Evolutionary conservation across 352 stramenopile species (phyloP).

Genomic region (Paralagenidium karlingii): DNA sequence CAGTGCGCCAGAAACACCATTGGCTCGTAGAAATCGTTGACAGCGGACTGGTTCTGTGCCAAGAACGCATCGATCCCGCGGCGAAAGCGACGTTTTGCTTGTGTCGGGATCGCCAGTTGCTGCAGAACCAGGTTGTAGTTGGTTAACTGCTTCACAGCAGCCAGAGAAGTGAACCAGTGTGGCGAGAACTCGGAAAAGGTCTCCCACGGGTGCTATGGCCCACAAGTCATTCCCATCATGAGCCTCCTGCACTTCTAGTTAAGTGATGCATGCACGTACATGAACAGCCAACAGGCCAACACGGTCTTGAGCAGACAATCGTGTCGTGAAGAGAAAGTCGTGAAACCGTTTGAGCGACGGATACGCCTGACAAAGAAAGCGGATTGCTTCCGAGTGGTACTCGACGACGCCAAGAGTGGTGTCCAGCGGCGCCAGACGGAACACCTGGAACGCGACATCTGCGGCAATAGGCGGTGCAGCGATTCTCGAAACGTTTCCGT

Average conservation of each 20-base stretch:
- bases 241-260: too few relatives aligned
- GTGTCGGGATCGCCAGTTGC: slow-evolving; percentile 20
- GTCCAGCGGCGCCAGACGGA: slow-evolving; percentile 66
- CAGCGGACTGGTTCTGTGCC: slow-evolving; percentile 13
- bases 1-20: slow-evolving; percentile 61
- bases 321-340: slow-evolving; percentile 24
- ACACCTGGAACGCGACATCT: slow-evolving; percentile 76
- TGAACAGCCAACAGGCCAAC: slow-evolving; percentile 15
- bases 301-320: slow-evolving; percentile 6
- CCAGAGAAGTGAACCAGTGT: slow-evolving; percentile 44
- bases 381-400: slow-evolving; percentile 40
- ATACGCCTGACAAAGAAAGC: slow-evolving; percentile 65
- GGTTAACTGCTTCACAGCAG: slow-evolving; percentile 20
- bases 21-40: slow-evolving; percentile 59
- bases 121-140: slow-evolving; percentile 31
- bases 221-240: too few relatives aligned
- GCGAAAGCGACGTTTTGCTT: slow-evolving; percentile 36
- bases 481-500: slow-evolving; percentile 22
- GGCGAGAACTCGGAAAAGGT: slow-evolving; percentile 63
- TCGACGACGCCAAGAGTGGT: slow-evolving; percentile 40
- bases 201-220: slow-evolving; percentile 75
- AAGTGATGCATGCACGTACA: slow-evolving; percentile 19
- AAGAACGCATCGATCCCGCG: slow-evolving; percentile 16
- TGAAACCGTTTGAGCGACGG: slow-evolving; percentile 43
- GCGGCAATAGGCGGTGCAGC: slow-evolving; percentile 56